Evolutionary conservation across 768 basidiomycete genomes (phyloP), one percentile per base, ranked within the genome.

Genomic region (Trametes cinnabarina): DNA sequence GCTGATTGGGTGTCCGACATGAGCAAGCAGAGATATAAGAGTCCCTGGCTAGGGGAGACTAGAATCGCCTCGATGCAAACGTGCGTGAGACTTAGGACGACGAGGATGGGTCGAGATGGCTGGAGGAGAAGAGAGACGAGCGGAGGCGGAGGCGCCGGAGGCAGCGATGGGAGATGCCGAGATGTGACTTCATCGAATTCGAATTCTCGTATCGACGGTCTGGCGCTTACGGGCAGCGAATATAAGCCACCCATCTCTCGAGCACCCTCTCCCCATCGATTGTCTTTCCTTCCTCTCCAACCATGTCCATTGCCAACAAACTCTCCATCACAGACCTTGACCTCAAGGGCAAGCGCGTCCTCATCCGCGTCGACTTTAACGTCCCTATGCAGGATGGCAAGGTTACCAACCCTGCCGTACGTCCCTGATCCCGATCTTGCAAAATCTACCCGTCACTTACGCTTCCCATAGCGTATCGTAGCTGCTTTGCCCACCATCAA

Each of bases 311-410:
- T 73, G 87, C 95, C 23, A 94, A 88, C 78, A 98, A 98, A 74
- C 84, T 98, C 65, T 82, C 90, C 61, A 92, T 98, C 76, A 90
- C 86, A 61, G 96, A 98, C 75, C 78, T 96, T 70, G 83, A 88
- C 65, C 86, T 98, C 81, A 84, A 84, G 64, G 88, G 79, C 68
- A 93, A 90, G 74, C 90, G 91, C 63, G 91, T 94, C 65, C 88
- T 96, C 69, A 91, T 96, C 70, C 90, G 93, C 65, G 94, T 95
- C 64, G 94, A 96, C 79, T 96, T 96, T 79, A 96, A 96, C 71
- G 94, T 96, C 59, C 94, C 94, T 61, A 87, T 92, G 76, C 83
- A 88, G 67, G 88, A 92, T 70, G 89, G 88, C 47, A 87, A 87
- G 70, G 94, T 98, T 80, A 96, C 96, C 43, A 99, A 98, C 78